Evolutionary conservation across 768 basidiomycete genomes (phyloP), one percentile per base, ranked within the genome.

Genomic region (Neoboletus subvelutipes): DNA sequence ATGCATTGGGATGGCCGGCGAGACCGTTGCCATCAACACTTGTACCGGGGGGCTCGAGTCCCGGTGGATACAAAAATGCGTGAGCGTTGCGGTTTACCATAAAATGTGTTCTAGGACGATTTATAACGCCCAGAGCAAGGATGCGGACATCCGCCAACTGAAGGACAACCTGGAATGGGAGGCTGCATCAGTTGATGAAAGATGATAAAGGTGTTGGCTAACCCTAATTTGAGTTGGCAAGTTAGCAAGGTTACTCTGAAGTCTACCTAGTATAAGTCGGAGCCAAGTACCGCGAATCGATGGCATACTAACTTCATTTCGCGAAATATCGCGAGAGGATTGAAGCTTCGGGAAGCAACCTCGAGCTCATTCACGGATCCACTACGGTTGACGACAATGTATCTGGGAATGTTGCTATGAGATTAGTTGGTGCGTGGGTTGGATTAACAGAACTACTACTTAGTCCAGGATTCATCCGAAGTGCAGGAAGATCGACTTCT

Each of bases 391-490:
- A 93, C 68, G 24, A 87, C 80, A 56, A 92, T 78, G 61, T 90
- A 92, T 67, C 89, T 89, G 61, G 40, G 24, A 53, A 31, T 18
- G 24, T 51, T 12, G 10, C 46, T 57, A 5, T 22, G 26, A 39
- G 34, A 28, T 55, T 37, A 45, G 52, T 18, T 49, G 46, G 36
- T 43, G 33, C 20, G 5, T 28, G 8, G 6, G 42, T n/a, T 5
- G 13, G 45, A 46, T 56, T 20, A 59, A 64, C 39, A 54, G 34
- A 28, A 50, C 5, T 69, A 76, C 63, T 68, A 90, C 87, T 84
- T 90, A 48, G 90, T 92, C 90, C 91, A 93, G 22, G 88, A 76
- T 72, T 93, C 92, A 63, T 90, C 87, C 8, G 82, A 70, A 22
- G 90, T 90, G 66, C 90, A 92, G n/a, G 79, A 77, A 4, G 83